Conservation (phyloP, 2,329 filamentous ascomycete genomes). For the Zelopaecilomyces penicillatus region DNA sequence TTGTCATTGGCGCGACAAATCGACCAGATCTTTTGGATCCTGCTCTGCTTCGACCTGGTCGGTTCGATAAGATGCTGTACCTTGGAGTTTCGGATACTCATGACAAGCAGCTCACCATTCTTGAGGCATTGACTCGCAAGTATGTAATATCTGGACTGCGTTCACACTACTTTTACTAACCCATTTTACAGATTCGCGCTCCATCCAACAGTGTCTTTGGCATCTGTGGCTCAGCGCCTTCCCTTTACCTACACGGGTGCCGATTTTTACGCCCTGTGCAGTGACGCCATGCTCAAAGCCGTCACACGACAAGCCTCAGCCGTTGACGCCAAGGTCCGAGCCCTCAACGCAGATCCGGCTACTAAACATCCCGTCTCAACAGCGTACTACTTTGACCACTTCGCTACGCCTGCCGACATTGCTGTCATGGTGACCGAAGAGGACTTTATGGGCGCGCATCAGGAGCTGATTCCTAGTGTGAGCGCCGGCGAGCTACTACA, state of each 20-base stretch:
- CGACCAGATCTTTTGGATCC: slow-evolving; percentile 87
- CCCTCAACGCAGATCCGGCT: slow-evolving; percentile 48
- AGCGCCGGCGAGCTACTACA: slow-evolving; percentile 86
- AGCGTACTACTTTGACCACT: slow-evolving; percentile 92
- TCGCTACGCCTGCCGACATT: slow-evolving; percentile 73
- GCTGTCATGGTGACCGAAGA: slow-evolving; percentile 81
- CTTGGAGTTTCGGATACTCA: slow-evolving; percentile 94
- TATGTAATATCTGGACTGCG: slow-evolving; percentile 35
- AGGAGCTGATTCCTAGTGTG: slow-evolving; percentile 86
- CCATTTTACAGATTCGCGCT: slow-evolving; percentile 64
- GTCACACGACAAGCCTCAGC: slow-evolving; percentile 80
- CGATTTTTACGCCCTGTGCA: slow-evolving; percentile 94
- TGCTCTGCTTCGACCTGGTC: slow-evolving; percentile 76
- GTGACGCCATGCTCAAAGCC: slow-evolving; percentile 97
- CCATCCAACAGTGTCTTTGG: slow-evolving; percentile 67
- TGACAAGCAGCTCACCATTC: slow-evolving; percentile 87
- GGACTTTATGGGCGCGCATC: slow-evolving; percentile 75
- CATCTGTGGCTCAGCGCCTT: slow-evolving; percentile 63
- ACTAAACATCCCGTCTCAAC: slow-evolving; percentile 55
- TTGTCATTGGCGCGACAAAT: slow-evolving; percentile 95
- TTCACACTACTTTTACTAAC: slow-evolving; percentile 5
- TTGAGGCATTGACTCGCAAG: slow-evolving; percentile 93
- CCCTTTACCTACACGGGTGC: slow-evolving; percentile 97
- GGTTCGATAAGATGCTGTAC: slow-evolving; percentile 98
- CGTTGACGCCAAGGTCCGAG: slow-evolving; percentile 75